These are phyloP conservation scores for Immersiella caudata DNA, from an alignment of 495 filamentous ascomycete species.

Conservation along the genomic window DNA sequence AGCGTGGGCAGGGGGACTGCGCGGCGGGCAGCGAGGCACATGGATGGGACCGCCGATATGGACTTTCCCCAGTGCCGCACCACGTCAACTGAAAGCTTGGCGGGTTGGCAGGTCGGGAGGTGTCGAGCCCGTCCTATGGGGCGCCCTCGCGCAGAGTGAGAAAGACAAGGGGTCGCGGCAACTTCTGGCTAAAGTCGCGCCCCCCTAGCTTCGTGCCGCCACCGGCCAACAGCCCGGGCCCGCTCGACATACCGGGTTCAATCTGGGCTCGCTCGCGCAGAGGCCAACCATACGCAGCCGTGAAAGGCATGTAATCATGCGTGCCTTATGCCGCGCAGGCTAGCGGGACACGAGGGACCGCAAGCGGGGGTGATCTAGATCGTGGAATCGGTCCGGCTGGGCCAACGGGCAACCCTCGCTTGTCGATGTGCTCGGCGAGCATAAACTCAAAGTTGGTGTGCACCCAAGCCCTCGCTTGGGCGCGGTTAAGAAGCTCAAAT, in stretches of 20 bases:
- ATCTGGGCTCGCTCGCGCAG: not conserved
- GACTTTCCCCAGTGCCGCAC: conserved; percentile 7
- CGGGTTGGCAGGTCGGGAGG: conserved; percentile 15
- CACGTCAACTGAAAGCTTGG: conserved; percentile 17
- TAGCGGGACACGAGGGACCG: conserved; percentile 15
- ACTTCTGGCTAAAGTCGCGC: conserved; percentile 25
- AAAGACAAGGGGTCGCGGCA: conserved; percentile 3
- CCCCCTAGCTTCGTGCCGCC: conserved; percentile 9
- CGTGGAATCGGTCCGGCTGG: conserved; percentile 15
- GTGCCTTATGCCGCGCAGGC: conserved; percentile 11
- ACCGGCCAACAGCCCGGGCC: conserved; percentile 9
- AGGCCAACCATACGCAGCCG: not conserved
- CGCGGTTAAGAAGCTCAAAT: not conserved
- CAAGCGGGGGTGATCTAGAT: conserved; percentile 19
- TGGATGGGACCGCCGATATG: conserved; percentile 4
- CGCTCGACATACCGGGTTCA: conserved; percentile 17
- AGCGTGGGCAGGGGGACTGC: not conserved
- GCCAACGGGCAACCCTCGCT: not conserved
- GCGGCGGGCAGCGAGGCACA: not conserved
- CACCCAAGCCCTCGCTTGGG: conserved; percentile 4
- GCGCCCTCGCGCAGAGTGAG: not conserved
- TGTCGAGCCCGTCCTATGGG: conserved; percentile 15
- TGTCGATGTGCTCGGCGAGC: not conserved
- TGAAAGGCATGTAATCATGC: not conserved
- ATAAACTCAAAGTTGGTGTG: conserved; percentile 1